These are phyloP conservation scores for Cucurbitaria berberidis DNA, from an alignment of 2,329 filamentous ascomycete genomes.

Conservation along the genomic window DNA sequence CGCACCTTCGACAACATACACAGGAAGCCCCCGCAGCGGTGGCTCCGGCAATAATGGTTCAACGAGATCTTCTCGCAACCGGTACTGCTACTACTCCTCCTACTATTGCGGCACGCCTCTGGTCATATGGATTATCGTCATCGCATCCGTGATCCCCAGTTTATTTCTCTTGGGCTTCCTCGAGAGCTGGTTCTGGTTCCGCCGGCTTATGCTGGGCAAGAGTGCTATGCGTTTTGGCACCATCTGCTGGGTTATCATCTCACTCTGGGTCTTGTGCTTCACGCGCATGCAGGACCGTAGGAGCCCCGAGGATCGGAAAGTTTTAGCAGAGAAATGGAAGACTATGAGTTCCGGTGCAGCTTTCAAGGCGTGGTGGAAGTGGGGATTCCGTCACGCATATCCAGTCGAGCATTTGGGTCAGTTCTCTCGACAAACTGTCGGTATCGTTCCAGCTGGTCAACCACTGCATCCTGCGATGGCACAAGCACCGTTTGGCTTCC, in stretches of 20 bases:
- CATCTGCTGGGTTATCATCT: conserved; percentile 38
- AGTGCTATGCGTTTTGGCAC: conserved; percentile 41
- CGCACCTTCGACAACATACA: no score
- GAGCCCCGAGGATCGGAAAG: conserved; percentile 38
- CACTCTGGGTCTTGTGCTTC: conserved; percentile 40
- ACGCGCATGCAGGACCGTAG: conserved; percentile 41
- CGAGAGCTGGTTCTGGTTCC: conserved; percentile 45
- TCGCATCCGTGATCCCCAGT: conserved; percentile 32
- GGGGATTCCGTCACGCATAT: conserved; percentile 39
- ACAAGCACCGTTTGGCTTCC: conserved; percentile 19
- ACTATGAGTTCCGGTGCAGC: conserved; percentile 31
- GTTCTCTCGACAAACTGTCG: conserved; percentile 36
- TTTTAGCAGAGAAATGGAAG: conserved; percentile 40
- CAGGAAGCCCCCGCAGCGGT: conserved; percentile 1
- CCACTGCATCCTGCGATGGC: conserved; percentile 31
- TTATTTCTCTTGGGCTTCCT: conserved; percentile 43
- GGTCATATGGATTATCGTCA: conserved; percentile 37
- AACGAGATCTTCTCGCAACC: conserved; percentile 3
- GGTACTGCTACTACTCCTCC: conserved; percentile 7
- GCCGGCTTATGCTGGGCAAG: conserved; percentile 42
- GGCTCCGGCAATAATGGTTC: conserved; percentile 1
- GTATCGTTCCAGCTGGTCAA: conserved; percentile 36
- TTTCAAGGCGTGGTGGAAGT: conserved; percentile 43
- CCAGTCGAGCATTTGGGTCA: conserved; percentile 40
- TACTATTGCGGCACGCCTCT: conserved; percentile 25